phyloP scores from a whole-genome alignment of 169 alveolate genomes.

The Plasmodium relictum region DNA sequence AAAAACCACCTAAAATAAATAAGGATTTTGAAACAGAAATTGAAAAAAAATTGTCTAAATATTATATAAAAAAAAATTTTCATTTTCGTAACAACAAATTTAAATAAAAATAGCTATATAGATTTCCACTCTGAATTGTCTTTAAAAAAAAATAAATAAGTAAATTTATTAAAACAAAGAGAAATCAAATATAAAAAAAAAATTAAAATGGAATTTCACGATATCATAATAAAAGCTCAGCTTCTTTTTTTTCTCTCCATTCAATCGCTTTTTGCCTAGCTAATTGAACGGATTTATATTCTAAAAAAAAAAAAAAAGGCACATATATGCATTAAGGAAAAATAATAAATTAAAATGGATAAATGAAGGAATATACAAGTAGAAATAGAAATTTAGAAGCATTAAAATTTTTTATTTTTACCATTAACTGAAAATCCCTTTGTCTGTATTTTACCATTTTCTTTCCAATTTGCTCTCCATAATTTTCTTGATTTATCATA shows the following conservation, averaged over 20 bases:
- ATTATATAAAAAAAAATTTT: no score
- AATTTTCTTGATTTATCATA: conserved; percentile 69
- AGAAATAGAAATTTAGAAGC: neutral
- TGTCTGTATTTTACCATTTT: conserved; percentile 72
- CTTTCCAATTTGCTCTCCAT: conserved; percentile 79
- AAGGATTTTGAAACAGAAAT: no score
- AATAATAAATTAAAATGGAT: neutral
- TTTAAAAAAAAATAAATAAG: neutral
- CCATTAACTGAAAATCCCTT: conserved; percentile 78
- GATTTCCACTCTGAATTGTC: no score
- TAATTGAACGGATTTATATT: conserved; percentile 65
- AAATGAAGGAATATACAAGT: neutral
- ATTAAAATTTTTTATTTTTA: conserved; percentile 3
- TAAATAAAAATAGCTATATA: no score
- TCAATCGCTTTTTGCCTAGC: conserved; percentile 76
- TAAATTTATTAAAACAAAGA: no score
- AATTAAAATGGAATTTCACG: neutral
- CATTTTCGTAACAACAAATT: no score
- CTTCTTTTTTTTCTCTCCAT: conserved; percentile 75
- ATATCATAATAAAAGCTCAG: conserved; percentile 47
- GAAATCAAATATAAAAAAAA: no score
- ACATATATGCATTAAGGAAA: neutral
- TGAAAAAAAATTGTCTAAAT: no score
- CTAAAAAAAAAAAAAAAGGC: conserved; percentile 17
- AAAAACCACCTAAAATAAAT: no score